Evolutionary conservation across 176 grass and related monocot genomes (phyloP), one percentile per base, ranked within the genome.

Genomic region (Oryza nivara): DNA sequence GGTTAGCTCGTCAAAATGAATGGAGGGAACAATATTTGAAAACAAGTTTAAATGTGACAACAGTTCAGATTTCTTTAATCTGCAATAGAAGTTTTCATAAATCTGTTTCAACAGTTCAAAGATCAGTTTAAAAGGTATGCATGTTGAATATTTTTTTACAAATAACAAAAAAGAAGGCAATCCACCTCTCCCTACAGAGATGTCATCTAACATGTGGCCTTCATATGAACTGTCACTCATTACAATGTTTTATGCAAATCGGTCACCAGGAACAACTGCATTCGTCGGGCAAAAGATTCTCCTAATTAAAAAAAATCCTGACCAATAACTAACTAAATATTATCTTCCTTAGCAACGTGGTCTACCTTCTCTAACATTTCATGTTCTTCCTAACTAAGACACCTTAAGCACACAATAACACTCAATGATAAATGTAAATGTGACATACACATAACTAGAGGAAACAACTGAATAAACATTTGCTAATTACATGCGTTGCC

Each of bases 81-180:
- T 81, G 26, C 49, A 65, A 5, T 72, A 71, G 66, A 19, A 51
- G 34, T 64, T 63, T 65, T 32, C 71, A 47, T 13, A 9, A 41
- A 44, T 72, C 76, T 65, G 11, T 81, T 81, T 68, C 78, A 30
- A 64, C 76, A 67, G 68, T 36, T 77, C 23, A 72, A 45, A 73
- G 11, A 86, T 82, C 43, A 45, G 72, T 73, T 43, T 87, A 15
- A 72, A 15, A 60, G 23, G 17, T 44, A 67, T 46, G 47, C 30
- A 75, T 81, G 83, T 32, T 23, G n/a, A 43, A 76, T 45, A 25
- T 17, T 41, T 5, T 9, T 38, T 75, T 3, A 23, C 40, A 25
- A 67, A 35, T 14, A 25, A 74, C 8, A 13, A 51, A 73, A 5
- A 48, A 73, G 11, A 72, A 49, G 22, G 20, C 44, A 49, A 40